Conservation (phyloP, 129 eudicot species). For the Pittosporum tobira region DNA sequence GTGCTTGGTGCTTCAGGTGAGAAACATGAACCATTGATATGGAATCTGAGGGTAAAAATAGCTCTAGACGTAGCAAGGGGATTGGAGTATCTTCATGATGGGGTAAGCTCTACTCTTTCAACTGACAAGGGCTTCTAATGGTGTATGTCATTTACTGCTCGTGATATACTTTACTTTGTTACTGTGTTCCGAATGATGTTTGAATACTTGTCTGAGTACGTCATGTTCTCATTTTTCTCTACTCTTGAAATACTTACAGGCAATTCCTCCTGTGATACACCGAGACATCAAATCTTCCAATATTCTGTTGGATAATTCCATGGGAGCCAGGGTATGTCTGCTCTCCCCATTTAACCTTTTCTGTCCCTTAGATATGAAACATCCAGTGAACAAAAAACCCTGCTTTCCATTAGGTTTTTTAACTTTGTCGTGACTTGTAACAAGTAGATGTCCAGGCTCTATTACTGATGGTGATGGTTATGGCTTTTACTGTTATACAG, state of each 20-base stretch:
- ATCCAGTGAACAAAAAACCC: background rate
- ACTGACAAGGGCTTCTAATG: background rate
- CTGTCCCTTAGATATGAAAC: background rate
- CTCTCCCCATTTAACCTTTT: background rate
- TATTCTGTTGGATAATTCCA: slow-evolving; percentile 82
- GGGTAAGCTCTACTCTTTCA: slow-evolving; percentile 42
- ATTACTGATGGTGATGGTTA: slow-evolving; percentile 11
- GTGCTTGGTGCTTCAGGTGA: slow-evolving; percentile 40
- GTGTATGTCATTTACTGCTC: slow-evolving; percentile 10
- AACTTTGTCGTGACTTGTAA: background rate
- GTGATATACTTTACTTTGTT: background rate
- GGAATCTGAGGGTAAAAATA: slow-evolving; percentile 76
- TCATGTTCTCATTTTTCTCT: slow-evolving; percentile 5
- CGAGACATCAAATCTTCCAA: slow-evolving; percentile 95
- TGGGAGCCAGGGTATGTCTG: slow-evolving; percentile 85
- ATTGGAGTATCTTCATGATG: slow-evolving; percentile 98
- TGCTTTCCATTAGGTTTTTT: background rate
- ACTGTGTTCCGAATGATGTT: background rate
- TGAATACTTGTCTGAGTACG: background rate
- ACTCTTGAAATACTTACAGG: slow-evolving; percentile 37
- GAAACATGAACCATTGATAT: slow-evolving; percentile 54
- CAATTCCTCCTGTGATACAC: slow-evolving; percentile 94
- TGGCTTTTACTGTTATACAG: slow-evolving; percentile 23
- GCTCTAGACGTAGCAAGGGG: slow-evolving; percentile 96
- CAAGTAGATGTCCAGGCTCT: background rate